Evolutionary conservation across 208 protist species (phyloP).

Genomic region (Entamoeba histolytica): DNA sequence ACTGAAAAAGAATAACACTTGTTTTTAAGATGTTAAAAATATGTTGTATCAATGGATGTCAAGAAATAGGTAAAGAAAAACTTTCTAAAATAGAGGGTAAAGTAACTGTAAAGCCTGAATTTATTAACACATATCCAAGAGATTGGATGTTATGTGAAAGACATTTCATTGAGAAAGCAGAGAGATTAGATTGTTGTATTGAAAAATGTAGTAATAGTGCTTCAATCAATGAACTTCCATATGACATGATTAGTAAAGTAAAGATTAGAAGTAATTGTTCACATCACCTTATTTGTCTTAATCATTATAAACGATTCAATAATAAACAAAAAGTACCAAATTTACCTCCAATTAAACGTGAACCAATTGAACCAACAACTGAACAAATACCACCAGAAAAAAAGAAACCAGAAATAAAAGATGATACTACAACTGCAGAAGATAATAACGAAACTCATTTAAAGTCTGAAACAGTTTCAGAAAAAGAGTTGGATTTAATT

Average conservation of each 20-base stretch:
- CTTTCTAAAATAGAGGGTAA: neutral
- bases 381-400: neutral
- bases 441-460: neutral
- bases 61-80: neutral
- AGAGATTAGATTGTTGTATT: neutral
- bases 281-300: neutral
- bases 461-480: no score
- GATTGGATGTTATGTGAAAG: neutral
- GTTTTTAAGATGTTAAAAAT: neutral
- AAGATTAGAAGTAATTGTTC: neutral
- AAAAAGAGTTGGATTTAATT: no score
- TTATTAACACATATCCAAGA: neutral
- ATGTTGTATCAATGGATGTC: neutral
- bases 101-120: neutral
- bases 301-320: neutral
- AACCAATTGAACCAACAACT: neutral
- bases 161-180: neutral
- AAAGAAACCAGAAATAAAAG: neutral
- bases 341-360: neutral
- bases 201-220: neutral
- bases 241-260: neutral
- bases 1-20: neutral
- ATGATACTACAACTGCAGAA: neutral
- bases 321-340: neutral
- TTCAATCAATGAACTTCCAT: neutral